Evolutionary conservation across 352 stramenopile species (phyloP), one percentile per base, ranked within the genome.

Genomic region (Globisporangium canariense): DNA sequence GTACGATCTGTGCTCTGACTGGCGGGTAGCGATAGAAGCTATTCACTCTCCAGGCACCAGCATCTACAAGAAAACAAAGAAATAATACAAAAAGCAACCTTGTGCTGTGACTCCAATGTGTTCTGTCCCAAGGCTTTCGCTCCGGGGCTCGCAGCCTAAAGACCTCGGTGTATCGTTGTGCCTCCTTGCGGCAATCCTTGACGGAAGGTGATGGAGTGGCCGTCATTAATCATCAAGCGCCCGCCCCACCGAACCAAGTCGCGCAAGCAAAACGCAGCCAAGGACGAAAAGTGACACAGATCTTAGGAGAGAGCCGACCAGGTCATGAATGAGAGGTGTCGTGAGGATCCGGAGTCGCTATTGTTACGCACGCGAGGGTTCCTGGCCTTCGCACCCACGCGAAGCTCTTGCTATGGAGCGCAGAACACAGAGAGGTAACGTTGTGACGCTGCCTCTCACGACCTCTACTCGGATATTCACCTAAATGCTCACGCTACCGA

Each of bases 71-170:
- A 43, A 18, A 28, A 4, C 14, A n/a, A 14, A n/a, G 7, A 45
- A 43, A 58, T 32, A 58, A 58, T 54, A 56, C 14, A 41, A 43
- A 58, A 38, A 45, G 22, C 16, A 58, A n/a, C 40, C 13, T n/a
- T 43, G 51, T 58, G 30, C 30, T 22, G 51, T 43, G 32, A 58
- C 7, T 10, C 16, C 14, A 40, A 56, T n/a, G 25, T n/a, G 18
- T 9, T 20, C 18, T 30, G 22, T 41, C 36, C 36, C 4, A 40
- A 8, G 6, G 4, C 32, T 41, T 30, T 36, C 28, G 16, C 18
- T 20, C 22, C 2, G 14, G 30, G 30, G 2, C 25, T 56, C 6
- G 11, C 22, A 14, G 10, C 9, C 7, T 22, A 3, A 41, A n/a
- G n/a, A n/a, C 3, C 41, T 47, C 41, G 20, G 14, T 47, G 41